Evolutionary conservation across 164 flowering plant genomes (phyloP).

Genomic region (Aristolochia fimbriata): DNA sequence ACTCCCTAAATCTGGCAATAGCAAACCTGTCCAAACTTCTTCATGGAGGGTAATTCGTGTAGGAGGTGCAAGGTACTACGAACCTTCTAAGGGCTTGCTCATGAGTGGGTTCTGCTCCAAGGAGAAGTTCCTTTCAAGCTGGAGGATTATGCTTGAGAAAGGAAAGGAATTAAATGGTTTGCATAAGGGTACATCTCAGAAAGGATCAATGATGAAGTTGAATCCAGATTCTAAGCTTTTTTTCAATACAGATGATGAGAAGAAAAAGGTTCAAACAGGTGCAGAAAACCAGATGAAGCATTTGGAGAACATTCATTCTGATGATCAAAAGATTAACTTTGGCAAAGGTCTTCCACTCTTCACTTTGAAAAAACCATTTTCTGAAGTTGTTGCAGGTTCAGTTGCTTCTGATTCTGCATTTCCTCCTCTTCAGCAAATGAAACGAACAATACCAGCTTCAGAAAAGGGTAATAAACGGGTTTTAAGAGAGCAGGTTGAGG

Average conservation of each 20-base stretch:
- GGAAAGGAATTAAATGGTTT: conserved; percentile 17
- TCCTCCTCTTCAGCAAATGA: conserved; percentile 73
- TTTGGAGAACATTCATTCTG: conserved; percentile 16
- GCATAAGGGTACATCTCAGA: conserved; percentile 11
- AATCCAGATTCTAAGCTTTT: conserved; percentile 18
- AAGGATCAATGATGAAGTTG: conserved; percentile 18
- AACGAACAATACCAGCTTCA: conserved; percentile 20
- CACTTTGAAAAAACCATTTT: conserved; percentile 68
- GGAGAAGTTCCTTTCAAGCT: conserved; percentile 56
- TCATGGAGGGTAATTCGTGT: conserved; percentile 76
- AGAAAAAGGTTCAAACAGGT: conserved; percentile 18
- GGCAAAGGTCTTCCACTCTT: conserved; percentile 59
- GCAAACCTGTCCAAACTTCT: conserved; percentile 40
- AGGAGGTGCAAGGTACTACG: conserved; percentile 74
- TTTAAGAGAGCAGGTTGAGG: conserved; percentile 21
- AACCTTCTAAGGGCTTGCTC: conserved; percentile 71
- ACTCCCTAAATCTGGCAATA: conserved; percentile 33
- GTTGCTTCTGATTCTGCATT: conserved; percentile 51
- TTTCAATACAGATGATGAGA: conserved; percentile 15
- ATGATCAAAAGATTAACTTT: conserved; percentile 37
- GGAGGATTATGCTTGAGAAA: conserved; percentile 47
- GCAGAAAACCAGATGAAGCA: conserved; percentile 18
- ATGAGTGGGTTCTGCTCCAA: conserved; percentile 75
- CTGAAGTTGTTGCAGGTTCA: conserved; percentile 91
- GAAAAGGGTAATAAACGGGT: conserved; percentile 33